phyloP scores from a whole-genome alignment of 495 filamentous ascomycete genomes.

The Xylaria cubensis region DNA sequence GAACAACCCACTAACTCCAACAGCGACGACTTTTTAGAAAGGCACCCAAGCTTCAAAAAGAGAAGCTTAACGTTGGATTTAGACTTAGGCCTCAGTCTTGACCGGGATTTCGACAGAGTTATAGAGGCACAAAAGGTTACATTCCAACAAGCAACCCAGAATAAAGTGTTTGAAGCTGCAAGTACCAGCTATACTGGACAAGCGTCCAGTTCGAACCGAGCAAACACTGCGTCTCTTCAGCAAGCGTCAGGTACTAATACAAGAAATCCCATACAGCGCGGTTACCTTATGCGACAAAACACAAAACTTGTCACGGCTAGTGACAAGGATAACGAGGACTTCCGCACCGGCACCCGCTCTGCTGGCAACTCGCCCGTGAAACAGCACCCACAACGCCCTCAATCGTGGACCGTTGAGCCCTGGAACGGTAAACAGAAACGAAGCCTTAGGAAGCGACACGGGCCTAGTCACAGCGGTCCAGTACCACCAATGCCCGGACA shows the following conservation, averaged over 20 bases:
- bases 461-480: conserved; percentile 54
- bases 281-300: conserved; percentile 98
- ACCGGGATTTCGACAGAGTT: conserved; percentile 91
- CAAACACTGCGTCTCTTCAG: conserved; percentile 8
- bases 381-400: conserved; percentile 65
- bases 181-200: conserved; percentile 31
- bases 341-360: conserved; percentile 61
- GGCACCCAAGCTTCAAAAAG: conserved; percentile 65
- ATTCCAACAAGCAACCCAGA: conserved; percentile 57
- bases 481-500: conserved; percentile 89
- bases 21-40: conserved; percentile 49
- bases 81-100: conserved; percentile 81
- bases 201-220: conserved; percentile 29
- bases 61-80: conserved; percentile 73
- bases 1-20: conserved; percentile 36
- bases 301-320: conserved; percentile 95
- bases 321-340: conserved; percentile 62
- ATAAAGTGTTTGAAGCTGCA: conserved; percentile 21
- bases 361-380: conserved; percentile 78
- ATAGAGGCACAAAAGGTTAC: conserved; percentile 98
- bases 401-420: conserved; percentile 94
- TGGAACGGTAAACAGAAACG: conserved; percentile 83
- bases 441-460: conserved; percentile 68
- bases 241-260: conserved; percentile 62
- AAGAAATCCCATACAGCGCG: conserved; percentile 73